Base-by-base conservation (phyloP, 2,329 filamentous ascomycete species). In the Fusarium oxysporum region DNA sequence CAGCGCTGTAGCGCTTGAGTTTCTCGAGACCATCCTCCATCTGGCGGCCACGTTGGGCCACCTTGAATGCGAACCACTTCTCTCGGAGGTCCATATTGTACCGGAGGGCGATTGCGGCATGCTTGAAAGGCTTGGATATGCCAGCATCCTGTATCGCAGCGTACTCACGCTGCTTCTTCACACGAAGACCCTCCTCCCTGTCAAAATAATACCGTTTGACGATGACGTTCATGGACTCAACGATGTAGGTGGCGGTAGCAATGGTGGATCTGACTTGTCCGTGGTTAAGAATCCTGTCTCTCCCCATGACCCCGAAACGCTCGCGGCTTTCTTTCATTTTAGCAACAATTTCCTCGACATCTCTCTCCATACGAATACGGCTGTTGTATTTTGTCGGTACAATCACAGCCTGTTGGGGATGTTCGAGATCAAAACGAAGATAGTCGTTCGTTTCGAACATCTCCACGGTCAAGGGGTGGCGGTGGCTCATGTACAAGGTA, bases 1-100 rank as follows among this genome's bases (percentile, higher is more conserved):
- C 56, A 0, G 11, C 9, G 32, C 38, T 32, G 25, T 73, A 53
- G 7, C 40, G 47, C 6, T 50, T 51, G 4, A 75, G 44, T 47
- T 75, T 75, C 11, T 61, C 51, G 7, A 75, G 44, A 1, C 54
- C 60, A 11, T 75, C 66, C 1, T 71, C 40, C 1, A 75, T 56
- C 16, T 40, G 28, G 0, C 40, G 33, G 1, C 19, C 38, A 8
- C 40, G 55, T 8, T n/a, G 61, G 6, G 59, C 33, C 47, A 11
- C n/a, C 19, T 50, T 55, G 0, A 28, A 28, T 0, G 30, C 10
- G 8, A 45, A 21, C 8, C 14, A 50, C 23, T 37, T 28, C 8
- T 45, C 32, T 7, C 32, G 50, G 10, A 21, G 10, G 13, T 62
- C 47, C 3, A 68, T 14, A 16, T 43, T n/a, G 6, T 70, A 51